Conservation (phyloP, 164 flowering plant species). For the Annona squamosa region DNA sequence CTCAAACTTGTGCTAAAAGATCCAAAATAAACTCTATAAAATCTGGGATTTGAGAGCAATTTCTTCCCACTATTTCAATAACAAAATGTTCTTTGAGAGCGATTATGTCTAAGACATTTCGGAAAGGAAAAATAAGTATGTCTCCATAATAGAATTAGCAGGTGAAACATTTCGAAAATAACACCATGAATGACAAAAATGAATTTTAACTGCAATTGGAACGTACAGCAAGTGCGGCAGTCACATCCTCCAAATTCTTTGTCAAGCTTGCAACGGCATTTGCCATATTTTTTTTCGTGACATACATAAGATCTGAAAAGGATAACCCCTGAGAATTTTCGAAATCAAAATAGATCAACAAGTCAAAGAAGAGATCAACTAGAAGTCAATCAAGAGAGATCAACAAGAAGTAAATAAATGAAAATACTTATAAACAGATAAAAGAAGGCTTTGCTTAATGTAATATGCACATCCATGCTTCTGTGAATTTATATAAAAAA, state of each 20-base stretch:
- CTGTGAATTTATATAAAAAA: no score
- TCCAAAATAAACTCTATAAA: no score
- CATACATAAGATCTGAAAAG: slow-evolving; percentile 85
- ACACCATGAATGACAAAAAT: background rate
- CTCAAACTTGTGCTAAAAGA: no score
- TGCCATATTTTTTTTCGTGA: slow-evolving; percentile 76
- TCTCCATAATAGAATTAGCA: background rate
- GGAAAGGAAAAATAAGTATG: background rate
- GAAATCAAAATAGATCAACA: background rate
- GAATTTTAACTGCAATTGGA: background rate
- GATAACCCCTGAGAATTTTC: slow-evolving; percentile 53
- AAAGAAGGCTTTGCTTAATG: background rate
- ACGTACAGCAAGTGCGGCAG: slow-evolving; percentile 67
- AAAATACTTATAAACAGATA: slow-evolving; percentile 2
- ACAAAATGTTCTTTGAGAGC: no score
- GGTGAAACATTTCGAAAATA: background rate
- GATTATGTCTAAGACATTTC: no score
- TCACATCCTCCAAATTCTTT: slow-evolving; percentile 63
- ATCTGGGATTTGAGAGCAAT: no score
- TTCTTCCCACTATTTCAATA: no score
- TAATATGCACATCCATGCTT: no score
- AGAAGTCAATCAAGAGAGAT: background rate
- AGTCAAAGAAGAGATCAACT: background rate
- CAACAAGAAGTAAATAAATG: background rate
- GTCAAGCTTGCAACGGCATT: slow-evolving; percentile 83